A percentile compares a stretch with the other conserved stretches of the same genome.
Conservation (phyloP, 1,284 basidiomycete genomes). For the Heterobasidion occidentale region DNA sequence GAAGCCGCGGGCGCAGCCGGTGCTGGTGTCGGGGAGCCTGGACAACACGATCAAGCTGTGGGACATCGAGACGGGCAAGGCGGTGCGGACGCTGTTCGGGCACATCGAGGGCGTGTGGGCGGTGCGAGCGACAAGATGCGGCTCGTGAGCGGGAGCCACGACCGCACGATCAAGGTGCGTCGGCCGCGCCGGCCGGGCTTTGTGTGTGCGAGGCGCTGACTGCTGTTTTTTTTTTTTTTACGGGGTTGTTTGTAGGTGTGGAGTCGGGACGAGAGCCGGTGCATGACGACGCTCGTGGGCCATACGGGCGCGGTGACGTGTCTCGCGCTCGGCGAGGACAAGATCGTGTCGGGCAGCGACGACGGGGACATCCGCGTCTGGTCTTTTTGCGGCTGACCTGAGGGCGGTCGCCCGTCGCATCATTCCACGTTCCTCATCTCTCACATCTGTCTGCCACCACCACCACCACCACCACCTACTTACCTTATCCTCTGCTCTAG, state of each 20-base stretch:
- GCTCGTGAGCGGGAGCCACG: conserved; percentile 88
- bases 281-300: conserved; percentile 87
- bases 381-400: conserved; percentile 54
- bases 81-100: conserved; percentile 85
- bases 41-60: conserved; percentile 97
- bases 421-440: background rate
- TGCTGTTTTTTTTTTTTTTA: no score
- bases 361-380: conserved; percentile 79
- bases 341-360: conserved; percentile 92
- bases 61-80: conserved; percentile 87
- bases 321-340: conserved; percentile 87
- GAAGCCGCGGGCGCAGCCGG: conserved; percentile 34
- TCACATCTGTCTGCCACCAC: background rate
- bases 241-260: conserved; percentile 72
- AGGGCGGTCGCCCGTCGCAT: no score
- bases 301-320: conserved; percentile 94
- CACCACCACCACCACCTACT: no score
- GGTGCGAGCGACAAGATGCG: conserved; percentile 90
- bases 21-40: conserved; percentile 85
- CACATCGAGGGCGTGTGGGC: conserved; percentile 98
- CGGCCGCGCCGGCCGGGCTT: background rate
- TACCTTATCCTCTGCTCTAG: background rate
- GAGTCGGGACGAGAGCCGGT: conserved; percentile 86
- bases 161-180: conserved; percentile 83
- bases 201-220: conserved; percentile 2